Evolutionary conservation across 257 asterid genomes (phyloP), one percentile per base, ranked within the genome.

Genomic region (Solanum pimpinellifolium): DNA sequence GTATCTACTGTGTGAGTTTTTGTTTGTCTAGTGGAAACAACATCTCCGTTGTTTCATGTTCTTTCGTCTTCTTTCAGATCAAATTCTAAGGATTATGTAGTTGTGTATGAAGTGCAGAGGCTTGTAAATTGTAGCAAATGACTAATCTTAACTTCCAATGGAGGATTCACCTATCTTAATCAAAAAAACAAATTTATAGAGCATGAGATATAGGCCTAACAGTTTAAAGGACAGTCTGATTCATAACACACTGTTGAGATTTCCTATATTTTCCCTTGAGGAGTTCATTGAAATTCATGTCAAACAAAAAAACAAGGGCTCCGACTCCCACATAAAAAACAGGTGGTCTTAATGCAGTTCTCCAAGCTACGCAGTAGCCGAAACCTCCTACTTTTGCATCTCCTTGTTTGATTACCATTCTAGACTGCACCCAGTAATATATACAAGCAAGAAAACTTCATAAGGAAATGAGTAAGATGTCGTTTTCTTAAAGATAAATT

Each of bases 11-110:
- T 6, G 12, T n/a, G 37, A 33, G 0, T n/a, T 66, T 23, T 18
- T 25, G 23, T 35, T 49, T 14, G n/a, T 31, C 4, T 85, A 86
- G 69, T 15, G 49, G 74, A 72, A 73, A 73, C 27, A 73, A 39
- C 84, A 73, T 49, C 83, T 86, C 73, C 52, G 81, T 47, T 73
- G 74, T 86, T 86, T 86, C 84, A n/a, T 86, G 52, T 27, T 75
- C 41, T 73, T 33, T 10, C 0, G 11, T 84, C 2, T 85, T 47
- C 46, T 85, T 27, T 47, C 83, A 49, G 44, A 10, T 47, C 18
- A 47, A 80, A 29, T 46, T 78, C 25, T 78, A 78, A 52, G 84
- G 13, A 15, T 80, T 16, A 78, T 44, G 39, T 77, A 42, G 66
- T 62, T 23, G 70, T 2, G 70, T 62, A 62, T 23, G 27, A 62